A percentile compares a stretch with the other conserved stretches of the same genome.
These are phyloP conservation scores for Ganoderma boninense DNA, from an alignment of 1,284 basidiomycete species.

Conservation along the genomic window DNA sequence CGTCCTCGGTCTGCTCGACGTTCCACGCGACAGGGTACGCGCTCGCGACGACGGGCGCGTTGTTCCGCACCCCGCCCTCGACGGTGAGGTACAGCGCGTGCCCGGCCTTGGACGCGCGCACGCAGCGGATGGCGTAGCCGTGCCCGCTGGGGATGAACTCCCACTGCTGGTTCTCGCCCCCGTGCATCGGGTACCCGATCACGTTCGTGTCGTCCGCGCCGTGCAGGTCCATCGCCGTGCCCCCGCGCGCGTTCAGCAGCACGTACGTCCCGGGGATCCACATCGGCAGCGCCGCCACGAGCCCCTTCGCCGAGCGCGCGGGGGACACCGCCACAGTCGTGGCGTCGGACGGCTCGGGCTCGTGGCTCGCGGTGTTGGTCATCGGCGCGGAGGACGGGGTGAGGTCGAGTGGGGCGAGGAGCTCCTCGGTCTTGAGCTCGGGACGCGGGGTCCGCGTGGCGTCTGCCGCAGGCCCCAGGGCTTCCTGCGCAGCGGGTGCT, in stretches of 20 bases:
- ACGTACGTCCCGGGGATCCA: conserved; percentile 44
- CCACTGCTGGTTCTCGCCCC: conserved; percentile 65
- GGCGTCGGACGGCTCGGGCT: conserved; percentile 23
- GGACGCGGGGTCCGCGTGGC: conserved; percentile 12
- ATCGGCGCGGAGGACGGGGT: conserved; percentile 1
- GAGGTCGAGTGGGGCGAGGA: conserved; percentile 20
- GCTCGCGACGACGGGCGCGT: conserved; percentile 39
- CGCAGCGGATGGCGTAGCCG: conserved; percentile 54
- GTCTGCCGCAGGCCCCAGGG: not conserved
- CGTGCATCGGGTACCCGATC: conserved; percentile 56
- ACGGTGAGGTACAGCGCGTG: conserved; percentile 51
- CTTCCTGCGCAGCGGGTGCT: conserved; percentile 5
- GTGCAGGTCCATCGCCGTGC: conserved; percentile 63
- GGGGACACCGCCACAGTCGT: conserved; percentile 23
- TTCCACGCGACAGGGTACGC: conserved; percentile 44
- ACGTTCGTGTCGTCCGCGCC: conserved; percentile 56
- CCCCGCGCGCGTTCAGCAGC: conserved; percentile 57
- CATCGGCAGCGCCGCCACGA: conserved; percentile 6
- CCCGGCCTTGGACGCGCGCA: conserved; percentile 29
- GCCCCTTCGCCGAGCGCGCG: not conserved
- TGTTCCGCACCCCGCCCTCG: conserved; percentile 45
- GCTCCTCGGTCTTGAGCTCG: conserved; percentile 17
- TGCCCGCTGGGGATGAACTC: conserved; percentile 47
- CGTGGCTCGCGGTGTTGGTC: too few species aligned
- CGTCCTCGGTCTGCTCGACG: conserved; percentile 33